Evolutionary conservation across 108 stramenopile species (phyloP), one percentile per base, ranked within the genome.

Genomic region (Epipyxis sp.): DNA sequence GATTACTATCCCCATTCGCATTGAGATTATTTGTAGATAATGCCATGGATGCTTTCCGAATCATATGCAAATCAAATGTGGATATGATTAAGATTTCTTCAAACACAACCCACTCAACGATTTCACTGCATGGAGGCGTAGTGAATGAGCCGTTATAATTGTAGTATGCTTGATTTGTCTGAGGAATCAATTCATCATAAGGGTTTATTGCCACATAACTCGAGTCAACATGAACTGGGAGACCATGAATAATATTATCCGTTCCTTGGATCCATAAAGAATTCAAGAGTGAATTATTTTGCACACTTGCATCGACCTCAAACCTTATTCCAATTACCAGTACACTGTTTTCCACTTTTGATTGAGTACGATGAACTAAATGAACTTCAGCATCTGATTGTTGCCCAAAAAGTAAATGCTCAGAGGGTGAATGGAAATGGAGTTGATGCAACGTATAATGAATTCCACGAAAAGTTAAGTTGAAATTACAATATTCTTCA

Each of bases 71-170:
- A 57, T 84, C 81, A 30, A 1, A 27, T 16, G 13, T 10, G 81
- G 69, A 27, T 27, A 84, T 40, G 27, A n/a, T 1, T 41, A 35
- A 29, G 13, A 72, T 0, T 32, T 77, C 77, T 54, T 59, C 78
- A 41, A 79, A 71, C n/a, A 84, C 42, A 59, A 77, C 82, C 83
- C 83, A 84, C 77, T 32, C 44, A 40, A 84, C 83, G 0, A 74
- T 78, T 82, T 85, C 82, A 0, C 78, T 62, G 71, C 84, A 85
- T 0, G 84, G 84, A 0, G 84, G 84, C 20, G 82, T 83, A 42
- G 85, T 86, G 29, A 86, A 57, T 0, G 82, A 78, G 1, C 86
- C 86, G 43, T 76, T 34, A 82, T 85, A 86, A 44, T 40, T 32
- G n/a, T 71, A 83, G 81, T 59, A 69, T 76, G 59, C 43, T 27